Percentiles rank a stretch among this genome's conserved stretches.
phyloP scores from a whole-genome alignment of 306 rosid species.

The Rosa chinensis region DNA sequence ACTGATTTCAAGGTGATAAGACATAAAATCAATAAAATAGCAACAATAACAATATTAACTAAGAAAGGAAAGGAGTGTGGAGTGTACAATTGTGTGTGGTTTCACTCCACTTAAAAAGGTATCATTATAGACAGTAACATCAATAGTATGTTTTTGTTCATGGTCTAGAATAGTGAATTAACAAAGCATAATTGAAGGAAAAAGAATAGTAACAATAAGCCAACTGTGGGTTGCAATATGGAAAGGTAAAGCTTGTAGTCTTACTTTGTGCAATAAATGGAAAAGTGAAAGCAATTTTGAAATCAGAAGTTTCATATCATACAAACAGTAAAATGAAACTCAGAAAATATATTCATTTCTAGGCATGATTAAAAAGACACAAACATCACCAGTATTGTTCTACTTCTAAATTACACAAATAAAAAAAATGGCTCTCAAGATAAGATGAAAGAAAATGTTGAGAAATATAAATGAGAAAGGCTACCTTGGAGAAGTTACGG shows the following conservation, averaged over 20 bases:
- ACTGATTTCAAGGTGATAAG: constrained; percentile 21
- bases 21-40: constrained; percentile 3
- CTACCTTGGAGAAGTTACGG: constrained; percentile 73
- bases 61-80: neutral
- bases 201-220: neutral
- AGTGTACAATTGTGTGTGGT: neutral
- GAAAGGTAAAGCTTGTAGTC: neutral
- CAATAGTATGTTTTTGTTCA: neutral
- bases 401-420: neutral
- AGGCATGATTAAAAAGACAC: neutral
- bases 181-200: neutral
- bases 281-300: neutral
- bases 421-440: neutral
- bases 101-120: neutral
- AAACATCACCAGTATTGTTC: neutral
- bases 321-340: neutral
- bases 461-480: constrained; percentile 10
- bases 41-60: neutral
- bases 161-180: neutral
- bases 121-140: neutral
- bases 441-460: constrained; percentile 12
- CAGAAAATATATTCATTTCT: constrained; percentile 7
- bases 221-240: neutral
- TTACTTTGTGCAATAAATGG: neutral
- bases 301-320: neutral